Evolutionary conservation across 495 filamentous ascomycete genomes (phyloP).

Genomic region (Neurospora hispaniola): DNA sequence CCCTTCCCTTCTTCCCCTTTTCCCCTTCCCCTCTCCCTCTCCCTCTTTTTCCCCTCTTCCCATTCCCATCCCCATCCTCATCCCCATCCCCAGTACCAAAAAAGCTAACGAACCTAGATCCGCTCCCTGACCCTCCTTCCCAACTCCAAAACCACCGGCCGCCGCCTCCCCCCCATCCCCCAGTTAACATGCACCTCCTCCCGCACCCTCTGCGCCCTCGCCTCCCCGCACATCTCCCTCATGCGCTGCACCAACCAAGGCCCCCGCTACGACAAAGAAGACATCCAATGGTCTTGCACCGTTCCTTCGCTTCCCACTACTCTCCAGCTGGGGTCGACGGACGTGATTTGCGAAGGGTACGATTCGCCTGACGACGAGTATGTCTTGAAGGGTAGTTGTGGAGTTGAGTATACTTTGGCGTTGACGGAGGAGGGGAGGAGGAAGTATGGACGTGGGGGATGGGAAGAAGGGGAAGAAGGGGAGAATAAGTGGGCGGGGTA

Average conservation of each 20-base stretch:
- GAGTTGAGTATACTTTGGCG: slow-evolving; percentile 78
- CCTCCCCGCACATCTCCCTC: slow-evolving; percentile 49
- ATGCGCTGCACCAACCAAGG: slow-evolving; percentile 88
- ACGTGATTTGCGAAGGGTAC: slow-evolving; percentile 92
- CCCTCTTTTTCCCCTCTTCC: no score
- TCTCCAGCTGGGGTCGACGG: slow-evolving; percentile 81
- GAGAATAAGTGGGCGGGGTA: slow-evolving; percentile 10
- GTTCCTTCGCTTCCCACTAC: slow-evolving; percentile 61
- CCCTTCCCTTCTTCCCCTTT: no score
- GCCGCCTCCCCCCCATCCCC: slow-evolving; percentile 67
- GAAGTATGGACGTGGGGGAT: slow-evolving; percentile 34
- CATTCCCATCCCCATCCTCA: no score
- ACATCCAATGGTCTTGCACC: slow-evolving; percentile 83
- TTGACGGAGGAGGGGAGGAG: slow-evolving; percentile 74
- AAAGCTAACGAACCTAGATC: slow-evolving; percentile 28
- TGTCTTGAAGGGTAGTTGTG: slow-evolving; percentile 81
- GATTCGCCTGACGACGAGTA: slow-evolving; percentile 61
- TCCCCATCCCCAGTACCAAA: no score
- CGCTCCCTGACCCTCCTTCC: slow-evolving; percentile 66
- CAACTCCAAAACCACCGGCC: slow-evolving; percentile 50
- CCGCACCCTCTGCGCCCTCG: slow-evolving; percentile 50
- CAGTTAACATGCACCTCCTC: slow-evolving; percentile 76
- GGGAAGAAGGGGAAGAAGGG: background rate
- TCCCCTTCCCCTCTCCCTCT: no score
- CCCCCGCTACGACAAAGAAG: slow-evolving; percentile 52